phyloP scores from a whole-genome alignment of 164 flowering plant species.

The Vitis labrusca region DNA sequence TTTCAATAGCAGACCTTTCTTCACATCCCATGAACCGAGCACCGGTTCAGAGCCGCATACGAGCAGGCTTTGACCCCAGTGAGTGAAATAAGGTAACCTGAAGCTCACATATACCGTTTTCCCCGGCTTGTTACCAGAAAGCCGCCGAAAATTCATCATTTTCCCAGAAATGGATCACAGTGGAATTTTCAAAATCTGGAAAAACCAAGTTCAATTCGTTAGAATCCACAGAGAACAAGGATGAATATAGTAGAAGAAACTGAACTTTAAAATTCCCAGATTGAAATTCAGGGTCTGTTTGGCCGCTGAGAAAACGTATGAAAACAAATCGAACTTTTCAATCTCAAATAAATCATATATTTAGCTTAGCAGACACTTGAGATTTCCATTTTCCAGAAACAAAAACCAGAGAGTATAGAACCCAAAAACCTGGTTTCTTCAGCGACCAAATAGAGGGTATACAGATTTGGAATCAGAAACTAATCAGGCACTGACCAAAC shows the following conservation, averaged over 20 bases:
- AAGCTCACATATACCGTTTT: slow-evolving; percentile 64
- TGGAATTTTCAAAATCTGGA: slow-evolving; percentile 9
- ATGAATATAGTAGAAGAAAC: neutral
- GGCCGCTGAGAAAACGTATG: too few species aligned
- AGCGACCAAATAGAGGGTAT: too few species aligned
- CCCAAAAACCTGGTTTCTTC: too few species aligned
- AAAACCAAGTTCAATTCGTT: slow-evolving; percentile 1
- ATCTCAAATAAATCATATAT: too few species aligned
- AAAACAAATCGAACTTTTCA: too few species aligned
- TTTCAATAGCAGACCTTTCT: slow-evolving; percentile 64
- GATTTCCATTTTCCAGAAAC: too few species aligned
- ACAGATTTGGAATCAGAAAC: too few species aligned
- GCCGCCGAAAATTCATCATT: slow-evolving; percentile 59
- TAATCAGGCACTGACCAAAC: too few species aligned
- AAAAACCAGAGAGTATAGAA: too few species aligned
- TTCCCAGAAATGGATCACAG: slow-evolving; percentile 13
- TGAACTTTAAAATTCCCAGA: neutral
- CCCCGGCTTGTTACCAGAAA: slow-evolving; percentile 34
- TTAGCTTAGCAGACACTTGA: too few species aligned
- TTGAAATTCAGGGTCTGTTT: neutral
- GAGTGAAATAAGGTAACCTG: slow-evolving; percentile 77
- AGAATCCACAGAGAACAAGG: neutral
- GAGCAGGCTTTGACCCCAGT: slow-evolving; percentile 85
- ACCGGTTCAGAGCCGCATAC: slow-evolving; percentile 81
- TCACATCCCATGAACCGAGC: slow-evolving; percentile 89